A percentile compares a stretch with the other conserved stretches of the same genome.
These are phyloP conservation scores for Polygonum maritimum DNA, from an alignment of 148 eudicot genomes.

Conservation along the genomic window DNA sequence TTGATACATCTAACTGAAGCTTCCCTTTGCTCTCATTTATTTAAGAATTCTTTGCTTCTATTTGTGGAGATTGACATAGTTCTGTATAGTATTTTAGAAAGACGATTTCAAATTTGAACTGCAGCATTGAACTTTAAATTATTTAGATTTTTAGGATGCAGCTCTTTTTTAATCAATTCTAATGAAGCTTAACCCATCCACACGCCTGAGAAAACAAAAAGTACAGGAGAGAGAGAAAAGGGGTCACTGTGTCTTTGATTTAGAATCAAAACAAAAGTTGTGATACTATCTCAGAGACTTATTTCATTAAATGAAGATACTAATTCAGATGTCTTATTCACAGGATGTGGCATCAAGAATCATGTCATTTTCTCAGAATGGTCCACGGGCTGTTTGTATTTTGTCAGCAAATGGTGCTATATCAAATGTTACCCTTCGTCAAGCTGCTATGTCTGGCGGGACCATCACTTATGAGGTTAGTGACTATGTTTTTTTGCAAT, in stretches of 20 bases:
- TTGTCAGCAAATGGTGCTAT: conserved; percentile 80
- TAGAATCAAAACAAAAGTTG: not conserved
- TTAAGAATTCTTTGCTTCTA: not conserved
- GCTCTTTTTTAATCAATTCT: not conserved
- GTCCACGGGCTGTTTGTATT: conserved; percentile 77
- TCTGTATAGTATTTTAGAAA: not conserved
- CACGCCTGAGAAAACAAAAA: not conserved
- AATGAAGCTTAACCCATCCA: not conserved
- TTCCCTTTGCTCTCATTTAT: not conserved
- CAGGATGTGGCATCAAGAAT: conserved; percentile 80
- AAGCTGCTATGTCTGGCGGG: conserved; percentile 78
- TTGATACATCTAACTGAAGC: not conserved
- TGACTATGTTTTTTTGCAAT: not conserved
- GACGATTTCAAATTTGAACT: not conserved
- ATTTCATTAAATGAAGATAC: conserved; percentile 8
- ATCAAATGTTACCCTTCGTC: conserved; percentile 81
- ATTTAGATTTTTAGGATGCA: not conserved
- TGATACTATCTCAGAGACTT: not conserved
- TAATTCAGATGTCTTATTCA: not conserved
- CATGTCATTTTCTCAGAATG: conserved; percentile 81
- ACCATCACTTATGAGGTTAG: conserved; percentile 86
- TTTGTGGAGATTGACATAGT: not conserved
- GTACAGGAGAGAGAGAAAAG: not conserved
- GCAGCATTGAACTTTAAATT: not conserved
- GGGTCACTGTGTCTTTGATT: not conserved